Evolutionary conservation across 768 basidiomycete species (phyloP), one percentile per base, ranked within the genome.

Genomic region (Dendrothele bispora): DNA sequence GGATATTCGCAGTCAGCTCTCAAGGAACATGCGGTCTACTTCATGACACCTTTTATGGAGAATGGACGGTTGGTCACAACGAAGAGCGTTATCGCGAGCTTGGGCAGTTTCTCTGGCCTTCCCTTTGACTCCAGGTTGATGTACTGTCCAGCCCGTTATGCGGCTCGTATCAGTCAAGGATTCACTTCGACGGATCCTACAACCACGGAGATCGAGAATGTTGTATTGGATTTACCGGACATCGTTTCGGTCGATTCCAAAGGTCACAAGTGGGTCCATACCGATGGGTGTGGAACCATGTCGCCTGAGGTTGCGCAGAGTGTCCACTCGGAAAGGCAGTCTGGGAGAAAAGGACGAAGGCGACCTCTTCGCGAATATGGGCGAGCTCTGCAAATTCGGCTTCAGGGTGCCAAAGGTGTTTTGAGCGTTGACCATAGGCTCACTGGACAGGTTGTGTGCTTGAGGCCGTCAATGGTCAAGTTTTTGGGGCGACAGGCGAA

Each of bases 1-100:
- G 86, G 82, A 0, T 88, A 88, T 62, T 87, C 86, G 0, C 83
- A 82, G 55, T 88, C 86, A 3, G 83, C 87, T 0, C 65, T 88
- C n/a, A 86, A 83, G 52, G 79, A 83, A 39, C 80, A 82, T 51
- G 65, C 79, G 18, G 79, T 82, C 2, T 83, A 80, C 80, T 88
- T 88, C 54, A 78, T 86, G 18, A 79, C 72, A 46, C 69, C 73
- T 7, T 87, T 87, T 59, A 46, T 37, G 7, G 25, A 52, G 2
- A 47, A 59, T 26, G 62, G 66, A 3, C 30, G 18, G 3, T n/a
- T 70, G 3, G 51, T 74, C 36, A 66, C 71, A 39, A 80, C 84
- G 3, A 39, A 60, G 3, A 61, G 53, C 3, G 86, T 89, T 51
- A 83, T 88, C 34, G 36, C 53, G 4, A 66, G 73, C 39, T 55